phyloP scores from a whole-genome alignment of 1,284 basidiomycete genomes.

The Ceratobasidium sp. region DNA sequence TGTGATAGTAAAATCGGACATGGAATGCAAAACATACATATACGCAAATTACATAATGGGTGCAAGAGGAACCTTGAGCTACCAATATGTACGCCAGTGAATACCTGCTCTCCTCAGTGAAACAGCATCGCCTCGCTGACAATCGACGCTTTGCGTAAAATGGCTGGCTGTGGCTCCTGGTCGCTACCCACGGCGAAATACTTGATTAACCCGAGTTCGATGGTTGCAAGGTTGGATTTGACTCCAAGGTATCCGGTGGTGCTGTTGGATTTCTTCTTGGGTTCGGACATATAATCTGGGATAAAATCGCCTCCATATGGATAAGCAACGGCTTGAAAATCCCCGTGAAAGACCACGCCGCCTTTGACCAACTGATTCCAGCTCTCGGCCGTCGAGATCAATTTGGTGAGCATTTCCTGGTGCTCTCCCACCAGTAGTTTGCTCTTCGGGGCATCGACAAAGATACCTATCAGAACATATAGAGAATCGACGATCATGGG shows the following conservation, averaged over 20 bases:
- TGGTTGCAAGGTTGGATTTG: neutral
- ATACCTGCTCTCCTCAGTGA: too few species aligned
- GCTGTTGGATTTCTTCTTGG: neutral
- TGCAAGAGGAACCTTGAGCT: too few species aligned
- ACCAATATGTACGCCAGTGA: too few species aligned
- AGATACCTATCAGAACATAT: neutral
- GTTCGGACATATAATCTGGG: neutral
- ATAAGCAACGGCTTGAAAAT: neutral
- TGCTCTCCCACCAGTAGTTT: neutral
- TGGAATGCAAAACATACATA: too few species aligned
- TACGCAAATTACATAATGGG: too few species aligned
- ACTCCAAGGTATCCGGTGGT: neutral
- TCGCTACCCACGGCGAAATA: neutral
- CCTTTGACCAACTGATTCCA: constrained; percentile 19
- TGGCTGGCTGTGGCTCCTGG: neutral
- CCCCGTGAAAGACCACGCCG: constrained; percentile 1
- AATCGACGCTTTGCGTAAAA: constrained; percentile 2
- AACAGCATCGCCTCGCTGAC: too few species aligned
- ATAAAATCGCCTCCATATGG: neutral
- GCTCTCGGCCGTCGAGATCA: constrained; percentile 1
- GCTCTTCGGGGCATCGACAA: neutral
- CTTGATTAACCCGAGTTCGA: neutral
- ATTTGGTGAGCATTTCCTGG: neutral
- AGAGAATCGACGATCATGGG: neutral
- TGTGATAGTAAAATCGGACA: too few species aligned